Conservation (phyloP, 768 basidiomycete species). For the Basidioascus undulatus region DNA sequence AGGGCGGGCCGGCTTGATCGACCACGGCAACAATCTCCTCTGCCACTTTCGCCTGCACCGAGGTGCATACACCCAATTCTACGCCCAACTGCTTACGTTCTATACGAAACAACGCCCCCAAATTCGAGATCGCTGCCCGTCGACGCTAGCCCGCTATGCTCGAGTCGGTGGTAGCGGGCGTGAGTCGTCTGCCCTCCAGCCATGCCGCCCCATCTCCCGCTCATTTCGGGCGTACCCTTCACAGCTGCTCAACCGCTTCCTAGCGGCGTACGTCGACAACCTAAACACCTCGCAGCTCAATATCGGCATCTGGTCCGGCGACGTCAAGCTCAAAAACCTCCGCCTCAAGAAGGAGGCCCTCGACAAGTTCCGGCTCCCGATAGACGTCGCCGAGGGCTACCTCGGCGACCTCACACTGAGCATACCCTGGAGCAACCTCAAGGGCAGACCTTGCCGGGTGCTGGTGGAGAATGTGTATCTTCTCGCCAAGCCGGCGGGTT, state of each 20-base stretch:
- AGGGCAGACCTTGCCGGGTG: conserved; percentile 73
- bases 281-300: conserved; percentile 85
- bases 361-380: conserved; percentile 82
- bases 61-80: too few relatives aligned
- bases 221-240: background rate
- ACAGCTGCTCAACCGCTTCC: conserved; percentile 65
- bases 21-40: too few relatives aligned
- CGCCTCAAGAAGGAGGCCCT: conserved; percentile 77
- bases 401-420: conserved; percentile 66
- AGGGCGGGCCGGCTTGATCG: too few relatives aligned
- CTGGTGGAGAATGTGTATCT: conserved; percentile 84
- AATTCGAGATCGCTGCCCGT: too few relatives aligned
- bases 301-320: conserved; percentile 72
- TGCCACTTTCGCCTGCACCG: too few relatives aligned
- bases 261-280: conserved; percentile 89
- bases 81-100: too few relatives aligned
- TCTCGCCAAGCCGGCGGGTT: conserved; percentile 59
- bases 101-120: too few relatives aligned
- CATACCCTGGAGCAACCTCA: conserved; percentile 61
- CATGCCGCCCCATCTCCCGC: background rate
- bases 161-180: too few relatives aligned
- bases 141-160: too few relatives aligned
- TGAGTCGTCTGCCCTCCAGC: too few relatives aligned
- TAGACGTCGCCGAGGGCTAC: conserved; percentile 83
- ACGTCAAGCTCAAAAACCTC: conserved; percentile 29